Conservation (phyloP, 495 filamentous ascomycete genomes). For the Niebla homalea region DNA sequence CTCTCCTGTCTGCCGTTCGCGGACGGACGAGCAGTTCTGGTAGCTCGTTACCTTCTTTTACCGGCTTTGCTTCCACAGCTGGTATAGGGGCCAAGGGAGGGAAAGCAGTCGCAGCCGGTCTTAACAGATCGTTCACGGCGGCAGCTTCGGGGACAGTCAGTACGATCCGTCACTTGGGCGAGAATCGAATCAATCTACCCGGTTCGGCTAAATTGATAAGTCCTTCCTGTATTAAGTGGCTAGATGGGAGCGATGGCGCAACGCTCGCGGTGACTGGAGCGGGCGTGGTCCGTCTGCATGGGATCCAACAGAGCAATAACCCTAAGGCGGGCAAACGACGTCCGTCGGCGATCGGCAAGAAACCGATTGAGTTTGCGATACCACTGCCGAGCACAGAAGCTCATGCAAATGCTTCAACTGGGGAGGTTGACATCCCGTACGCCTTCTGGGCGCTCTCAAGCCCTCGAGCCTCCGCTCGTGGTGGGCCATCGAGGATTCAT, state of each 20-base stretch:
- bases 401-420: not conserved
- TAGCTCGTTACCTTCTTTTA: constrained; percentile 35
- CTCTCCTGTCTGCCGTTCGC: constrained; percentile 42
- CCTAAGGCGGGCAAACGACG: constrained; percentile 32
- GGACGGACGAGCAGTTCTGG: constrained; percentile 37
- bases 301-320: constrained; percentile 24
- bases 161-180: constrained; percentile 67
- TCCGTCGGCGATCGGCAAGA: constrained; percentile 39
- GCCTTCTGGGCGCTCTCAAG: constrained; percentile 14
- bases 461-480: not conserved
- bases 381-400: constrained; percentile 23
- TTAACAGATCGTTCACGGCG: constrained; percentile 72
- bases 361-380: constrained; percentile 53
- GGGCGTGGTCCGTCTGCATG: constrained; percentile 55
- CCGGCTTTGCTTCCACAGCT: constrained; percentile 49
- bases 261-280: constrained; percentile 42
- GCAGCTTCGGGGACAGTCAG: constrained; percentile 67
- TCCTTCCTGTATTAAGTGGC: constrained; percentile 42
- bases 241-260: constrained; percentile 37
- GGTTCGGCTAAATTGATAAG: constrained; percentile 27
- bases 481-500: constrained; percentile 28
- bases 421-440: not conserved
- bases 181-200: constrained; percentile 69
- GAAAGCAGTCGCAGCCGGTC: constrained; percentile 67
- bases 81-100: constrained; percentile 52